phyloP scores from a whole-genome alignment of 495 filamentous ascomycete genomes.

The Neurospora sp. region DNA sequence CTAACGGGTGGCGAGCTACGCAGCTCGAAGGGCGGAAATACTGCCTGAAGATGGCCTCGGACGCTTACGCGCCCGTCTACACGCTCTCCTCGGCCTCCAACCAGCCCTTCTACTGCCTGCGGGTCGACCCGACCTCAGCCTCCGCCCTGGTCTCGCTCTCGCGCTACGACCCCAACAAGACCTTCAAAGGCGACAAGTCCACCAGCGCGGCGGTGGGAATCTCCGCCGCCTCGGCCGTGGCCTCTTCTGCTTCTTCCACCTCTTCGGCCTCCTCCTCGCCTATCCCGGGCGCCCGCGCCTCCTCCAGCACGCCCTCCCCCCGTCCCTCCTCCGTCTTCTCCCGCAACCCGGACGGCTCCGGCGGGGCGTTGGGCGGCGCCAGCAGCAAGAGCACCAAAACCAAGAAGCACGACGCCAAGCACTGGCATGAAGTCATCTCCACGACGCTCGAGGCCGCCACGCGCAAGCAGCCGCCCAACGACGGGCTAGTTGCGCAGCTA shows the following conservation, averaged over 20 bases:
- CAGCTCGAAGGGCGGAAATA: constrained; percentile 38
- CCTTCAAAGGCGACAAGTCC: constrained; percentile 25
- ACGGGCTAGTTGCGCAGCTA: constrained; percentile 63
- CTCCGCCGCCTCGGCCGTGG: neutral
- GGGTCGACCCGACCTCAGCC: constrained; percentile 43
- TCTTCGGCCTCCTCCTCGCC: constrained; percentile 17
- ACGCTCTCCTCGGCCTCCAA: constrained; percentile 36
- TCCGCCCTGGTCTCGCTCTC: constrained; percentile 42
- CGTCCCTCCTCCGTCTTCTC: neutral
- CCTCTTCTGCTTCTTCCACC: constrained; percentile 4
- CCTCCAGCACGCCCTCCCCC: constrained; percentile 2
- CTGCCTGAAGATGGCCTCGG: constrained; percentile 37
- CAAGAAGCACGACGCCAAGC: constrained; percentile 21
- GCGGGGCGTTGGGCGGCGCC: constrained; percentile 4
- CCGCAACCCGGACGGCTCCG: neutral
- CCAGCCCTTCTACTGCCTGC: constrained; percentile 43
- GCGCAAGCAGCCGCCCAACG: constrained; percentile 48
- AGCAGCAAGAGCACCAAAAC: constrained; percentile 7
- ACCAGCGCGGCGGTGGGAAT: neutral
- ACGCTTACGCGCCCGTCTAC: constrained; percentile 41
- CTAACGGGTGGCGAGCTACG: constrained; percentile 45
- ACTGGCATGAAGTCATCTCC: constrained; percentile 45
- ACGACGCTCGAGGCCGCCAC: constrained; percentile 49
- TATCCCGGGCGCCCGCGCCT: constrained; percentile 18
- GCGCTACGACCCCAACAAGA: constrained; percentile 43